A percentile compares a stretch with the other conserved stretches of the same genome.
These are phyloP conservation scores for Lepidium africanum DNA, from an alignment of 345 rosid species.

Conservation along the genomic window DNA sequence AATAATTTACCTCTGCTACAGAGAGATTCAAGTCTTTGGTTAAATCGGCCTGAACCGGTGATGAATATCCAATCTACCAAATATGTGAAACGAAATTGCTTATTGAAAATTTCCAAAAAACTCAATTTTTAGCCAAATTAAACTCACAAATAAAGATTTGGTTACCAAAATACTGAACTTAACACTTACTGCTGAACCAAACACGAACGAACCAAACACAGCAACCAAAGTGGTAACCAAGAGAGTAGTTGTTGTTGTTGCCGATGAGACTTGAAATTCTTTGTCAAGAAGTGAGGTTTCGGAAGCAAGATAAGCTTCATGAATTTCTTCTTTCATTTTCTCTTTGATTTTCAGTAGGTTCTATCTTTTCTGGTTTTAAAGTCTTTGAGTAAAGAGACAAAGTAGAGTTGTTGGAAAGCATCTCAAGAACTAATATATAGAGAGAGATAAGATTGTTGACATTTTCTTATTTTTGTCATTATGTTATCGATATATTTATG, in stretches of 20 bases:
- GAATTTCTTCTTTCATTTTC: not conserved
- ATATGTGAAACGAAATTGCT: not conserved
- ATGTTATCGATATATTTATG: no score
- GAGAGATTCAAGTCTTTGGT: slow-evolving; percentile 52
- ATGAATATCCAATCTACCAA: slow-evolving; percentile 71
- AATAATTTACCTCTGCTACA: slow-evolving; percentile 42
- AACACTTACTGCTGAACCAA: slow-evolving; percentile 22
- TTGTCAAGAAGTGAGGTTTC: slow-evolving; percentile 7
- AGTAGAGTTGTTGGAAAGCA: slow-evolving; percentile 13
- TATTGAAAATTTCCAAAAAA: not conserved
- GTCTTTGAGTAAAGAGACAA: not conserved
- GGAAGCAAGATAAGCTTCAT: slow-evolving; percentile 6
- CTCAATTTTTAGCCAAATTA: not conserved
- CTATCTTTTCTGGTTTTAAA: not conserved
- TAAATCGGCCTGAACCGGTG: slow-evolving; percentile 73
- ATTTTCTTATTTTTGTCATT: not conserved
- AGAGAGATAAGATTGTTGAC: not conserved
- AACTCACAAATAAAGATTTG: not conserved
- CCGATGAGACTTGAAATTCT: not conserved
- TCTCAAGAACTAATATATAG: not conserved
- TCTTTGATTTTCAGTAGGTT: not conserved
- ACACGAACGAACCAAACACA: slow-evolving; percentile 22
- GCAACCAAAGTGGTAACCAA: slow-evolving; percentile 22
- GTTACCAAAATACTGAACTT: no score
- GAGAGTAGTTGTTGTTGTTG: slow-evolving; percentile 3